phyloP scores from a whole-genome alignment of 2,329 filamentous ascomycete species.

The Pyrenochaeta sp. region DNA sequence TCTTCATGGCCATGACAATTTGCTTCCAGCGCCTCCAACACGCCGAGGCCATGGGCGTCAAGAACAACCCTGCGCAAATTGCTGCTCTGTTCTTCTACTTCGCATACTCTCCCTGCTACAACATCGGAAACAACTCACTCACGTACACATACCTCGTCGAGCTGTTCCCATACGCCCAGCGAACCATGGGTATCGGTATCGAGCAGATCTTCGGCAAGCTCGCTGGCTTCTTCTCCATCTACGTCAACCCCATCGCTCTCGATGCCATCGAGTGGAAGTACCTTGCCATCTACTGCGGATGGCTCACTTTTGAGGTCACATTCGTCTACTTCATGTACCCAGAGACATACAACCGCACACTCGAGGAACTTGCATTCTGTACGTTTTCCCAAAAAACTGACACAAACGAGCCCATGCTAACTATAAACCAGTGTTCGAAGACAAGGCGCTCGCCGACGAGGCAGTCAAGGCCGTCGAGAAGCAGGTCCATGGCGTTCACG shows the following conservation, averaged over 20 bases:
- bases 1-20: conserved; percentile 66
- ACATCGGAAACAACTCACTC: conserved; percentile 72
- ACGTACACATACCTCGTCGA: conserved; percentile 70
- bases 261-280: conserved; percentile 63
- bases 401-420: conserved; percentile 11
- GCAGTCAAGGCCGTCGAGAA: conserved; percentile 46
- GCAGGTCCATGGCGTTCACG: conserved; percentile 36
- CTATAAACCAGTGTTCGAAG: conserved; percentile 41
- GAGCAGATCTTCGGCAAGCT: conserved; percentile 64
- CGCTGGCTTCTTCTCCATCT: conserved; percentile 55
- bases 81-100: conserved; percentile 67
- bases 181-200: conserved; percentile 66
- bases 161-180: conserved; percentile 66
- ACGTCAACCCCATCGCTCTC: conserved; percentile 69
- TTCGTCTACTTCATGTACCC: conserved; percentile 69
- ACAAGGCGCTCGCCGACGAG: conserved; percentile 44
- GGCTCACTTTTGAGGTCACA: conserved; percentile 63
- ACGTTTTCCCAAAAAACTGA: conserved; percentile 9
- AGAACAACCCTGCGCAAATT: conserved; percentile 47
- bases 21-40: conserved; percentile 50
- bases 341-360: conserved; percentile 63
- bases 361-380: conserved; percentile 68
- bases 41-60: conserved; percentile 29
- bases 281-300: conserved; percentile 65
- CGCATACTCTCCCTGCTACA: conserved; percentile 66